phyloP scores from a whole-genome alignment of 1,284 basidiomycete species.

The Phlebopus sp. region DNA sequence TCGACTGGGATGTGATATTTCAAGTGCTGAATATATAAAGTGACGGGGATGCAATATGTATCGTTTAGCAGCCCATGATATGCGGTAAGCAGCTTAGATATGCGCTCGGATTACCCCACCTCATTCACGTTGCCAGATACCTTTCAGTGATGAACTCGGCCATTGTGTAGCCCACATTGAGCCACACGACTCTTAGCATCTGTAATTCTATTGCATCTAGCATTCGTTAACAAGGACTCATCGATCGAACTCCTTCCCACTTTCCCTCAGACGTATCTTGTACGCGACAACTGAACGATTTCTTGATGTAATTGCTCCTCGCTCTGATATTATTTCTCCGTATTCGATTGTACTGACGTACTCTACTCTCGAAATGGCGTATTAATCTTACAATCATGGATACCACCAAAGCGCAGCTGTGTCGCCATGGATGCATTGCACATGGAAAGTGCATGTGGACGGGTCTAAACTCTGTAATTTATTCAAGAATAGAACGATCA shows the following conservation, averaged over 20 bases:
- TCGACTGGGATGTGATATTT: slow-evolving; percentile 38
- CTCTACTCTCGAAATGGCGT: no score
- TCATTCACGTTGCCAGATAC: background rate
- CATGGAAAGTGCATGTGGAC: background rate
- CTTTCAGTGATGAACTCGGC: slow-evolving; percentile 2
- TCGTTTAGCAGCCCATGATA: no score
- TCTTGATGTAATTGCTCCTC: background rate
- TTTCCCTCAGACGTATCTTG: background rate
- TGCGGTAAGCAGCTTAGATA: slow-evolving; percentile 14
- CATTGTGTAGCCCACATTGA: background rate
- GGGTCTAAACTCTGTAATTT: background rate
- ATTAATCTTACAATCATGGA: background rate
- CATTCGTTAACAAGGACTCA: slow-evolving; percentile 11
- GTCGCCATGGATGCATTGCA: background rate
- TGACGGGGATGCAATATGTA: no score
- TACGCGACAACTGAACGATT: background rate
- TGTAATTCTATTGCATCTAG: slow-evolving; percentile 5
- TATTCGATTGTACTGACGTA: background rate
- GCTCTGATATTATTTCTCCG: background rate
- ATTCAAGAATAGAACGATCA: background rate
- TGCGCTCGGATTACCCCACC: background rate
- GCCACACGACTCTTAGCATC: slow-evolving; percentile 10
- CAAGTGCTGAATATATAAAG: slow-evolving; percentile 16
- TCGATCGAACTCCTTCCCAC: slow-evolving; percentile 1
- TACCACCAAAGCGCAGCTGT: background rate